Evolutionary conservation across 805 yeast genomes (phyloP).

Genomic region (Candida ponderosae): DNA sequence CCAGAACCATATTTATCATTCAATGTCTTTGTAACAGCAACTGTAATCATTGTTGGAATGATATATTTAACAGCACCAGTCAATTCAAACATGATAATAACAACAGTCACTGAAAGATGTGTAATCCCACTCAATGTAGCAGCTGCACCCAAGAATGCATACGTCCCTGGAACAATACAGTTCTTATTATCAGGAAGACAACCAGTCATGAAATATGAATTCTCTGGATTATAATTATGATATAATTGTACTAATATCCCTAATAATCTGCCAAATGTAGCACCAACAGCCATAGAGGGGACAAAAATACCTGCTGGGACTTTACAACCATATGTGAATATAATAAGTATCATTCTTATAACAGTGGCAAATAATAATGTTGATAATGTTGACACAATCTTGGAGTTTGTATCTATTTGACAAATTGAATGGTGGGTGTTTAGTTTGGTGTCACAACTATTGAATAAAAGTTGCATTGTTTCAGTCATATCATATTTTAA

Average conservation of each 20-base stretch:
- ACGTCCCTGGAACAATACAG: slow-evolving; percentile 89
- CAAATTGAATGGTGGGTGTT: slow-evolving; percentile 36
- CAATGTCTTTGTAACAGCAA: slow-evolving; percentile 79
- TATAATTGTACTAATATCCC: slow-evolving; percentile 63
- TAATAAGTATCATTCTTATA: slow-evolving; percentile 61
- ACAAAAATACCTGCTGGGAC: slow-evolving; percentile 98
- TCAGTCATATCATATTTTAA: slow-evolving; percentile 90
- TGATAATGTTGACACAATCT: slow-evolving; percentile 29
- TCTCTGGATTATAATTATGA: slow-evolving; percentile 30
- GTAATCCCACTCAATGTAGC: slow-evolving; percentile 94
- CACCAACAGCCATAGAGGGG: slow-evolving; percentile 96
- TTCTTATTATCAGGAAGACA: slow-evolving; percentile 33
- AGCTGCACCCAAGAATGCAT: slow-evolving; percentile 94
- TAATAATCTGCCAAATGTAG: slow-evolving; percentile 83
- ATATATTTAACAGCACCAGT: slow-evolving; percentile 93
- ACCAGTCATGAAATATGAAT: slow-evolving; percentile 22
- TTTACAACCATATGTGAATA: slow-evolving; percentile 84
- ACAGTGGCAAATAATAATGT: slow-evolving; percentile 65
- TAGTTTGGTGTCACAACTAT: slow-evolving; percentile 53
- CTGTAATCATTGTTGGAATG: slow-evolving; percentile 94
- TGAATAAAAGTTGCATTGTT: slow-evolving; percentile 83
- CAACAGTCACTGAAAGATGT: slow-evolving; percentile 86
- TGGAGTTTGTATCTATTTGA: slow-evolving; percentile 24
- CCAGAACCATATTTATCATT: slow-evolving; percentile 66
- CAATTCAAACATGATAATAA: slow-evolving; percentile 89